Evolutionary conservation across 2,329 filamentous ascomycete genomes (phyloP).

Genomic region (Pseudogymnoascus sp.): DNA sequence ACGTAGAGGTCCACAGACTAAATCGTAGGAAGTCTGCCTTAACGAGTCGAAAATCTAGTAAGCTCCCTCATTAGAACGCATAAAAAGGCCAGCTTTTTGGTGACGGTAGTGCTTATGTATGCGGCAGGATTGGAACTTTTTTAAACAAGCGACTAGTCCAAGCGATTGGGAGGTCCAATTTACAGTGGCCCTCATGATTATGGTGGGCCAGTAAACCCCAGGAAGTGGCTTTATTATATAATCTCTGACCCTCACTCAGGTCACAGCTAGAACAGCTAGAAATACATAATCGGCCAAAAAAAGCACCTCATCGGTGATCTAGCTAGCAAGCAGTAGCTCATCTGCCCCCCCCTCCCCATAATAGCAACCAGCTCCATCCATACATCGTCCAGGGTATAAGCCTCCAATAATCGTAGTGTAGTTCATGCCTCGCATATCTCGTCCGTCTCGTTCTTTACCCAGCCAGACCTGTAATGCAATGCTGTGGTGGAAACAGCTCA

Average conservation of each 20-base stretch:
- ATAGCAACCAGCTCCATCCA: not conserved
- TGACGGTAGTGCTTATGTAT: not conserved
- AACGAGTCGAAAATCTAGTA: not conserved
- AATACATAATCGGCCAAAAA: not conserved
- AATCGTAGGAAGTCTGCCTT: not conserved
- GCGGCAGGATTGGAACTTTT: not conserved
- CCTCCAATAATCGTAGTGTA: not conserved
- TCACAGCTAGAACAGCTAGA: not conserved
- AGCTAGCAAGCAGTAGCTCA: not conserved
- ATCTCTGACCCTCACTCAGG: not conserved
- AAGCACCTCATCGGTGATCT: not conserved
- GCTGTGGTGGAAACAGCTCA: not conserved
- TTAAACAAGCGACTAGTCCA: not conserved
- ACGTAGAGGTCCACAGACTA: not conserved
- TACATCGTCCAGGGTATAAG: not conserved
- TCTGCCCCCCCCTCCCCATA: not conserved
- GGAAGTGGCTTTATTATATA: not conserved
- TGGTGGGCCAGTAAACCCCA: not conserved
- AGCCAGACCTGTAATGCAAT: not conserved
- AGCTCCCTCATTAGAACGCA: not conserved
- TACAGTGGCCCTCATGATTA: not conserved
- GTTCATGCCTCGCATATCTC: slow-evolving; percentile 4
- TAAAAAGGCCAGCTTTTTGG: not conserved
- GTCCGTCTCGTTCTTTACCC: not conserved
- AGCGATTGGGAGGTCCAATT: not conserved